phyloP scores from a whole-genome alignment of 2,329 filamentous ascomycete genomes.

The Cercospora sp. region DNA sequence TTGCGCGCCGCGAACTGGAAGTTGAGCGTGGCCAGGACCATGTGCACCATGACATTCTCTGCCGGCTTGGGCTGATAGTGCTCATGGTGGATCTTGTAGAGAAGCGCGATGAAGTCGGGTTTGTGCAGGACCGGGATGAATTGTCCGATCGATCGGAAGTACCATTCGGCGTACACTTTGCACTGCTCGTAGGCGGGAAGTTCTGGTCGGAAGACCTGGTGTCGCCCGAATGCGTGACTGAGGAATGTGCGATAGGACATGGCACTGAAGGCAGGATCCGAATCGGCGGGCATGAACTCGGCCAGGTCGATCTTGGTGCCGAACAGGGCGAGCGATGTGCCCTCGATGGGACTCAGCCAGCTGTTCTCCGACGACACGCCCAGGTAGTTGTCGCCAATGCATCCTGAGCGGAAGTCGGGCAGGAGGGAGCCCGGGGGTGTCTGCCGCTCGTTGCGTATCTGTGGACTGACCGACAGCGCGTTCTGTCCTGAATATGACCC shows the following conservation, averaged over 20 bases:
- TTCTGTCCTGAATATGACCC: background rate
- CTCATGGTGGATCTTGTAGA: slow-evolving; percentile 71
- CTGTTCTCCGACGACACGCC: slow-evolving; percentile 64
- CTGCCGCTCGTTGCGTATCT: slow-evolving; percentile 17
- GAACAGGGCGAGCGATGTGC: slow-evolving; percentile 73
- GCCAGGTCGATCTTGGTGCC: slow-evolving; percentile 78
- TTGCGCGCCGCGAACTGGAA: slow-evolving; percentile 77
- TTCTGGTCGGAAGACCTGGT: slow-evolving; percentile 56
- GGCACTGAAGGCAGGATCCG: slow-evolving; percentile 60
- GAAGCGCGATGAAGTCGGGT: slow-evolving; percentile 67
- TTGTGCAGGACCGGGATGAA: slow-evolving; percentile 78
- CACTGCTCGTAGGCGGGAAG: slow-evolving; percentile 66
- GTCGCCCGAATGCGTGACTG: slow-evolving; percentile 61
- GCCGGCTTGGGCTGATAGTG: slow-evolving; percentile 62
- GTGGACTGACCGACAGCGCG: slow-evolving; percentile 2
- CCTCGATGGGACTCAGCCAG: slow-evolving; percentile 70
- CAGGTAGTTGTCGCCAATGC: slow-evolving; percentile 63
- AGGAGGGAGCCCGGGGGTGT: slow-evolving; percentile 34
- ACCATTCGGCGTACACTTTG: slow-evolving; percentile 71
- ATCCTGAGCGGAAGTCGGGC: slow-evolving; percentile 50
- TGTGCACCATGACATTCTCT: slow-evolving; percentile 71
- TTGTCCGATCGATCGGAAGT: slow-evolving; percentile 68
- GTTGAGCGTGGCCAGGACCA: slow-evolving; percentile 76
- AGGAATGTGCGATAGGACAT: slow-evolving; percentile 72
- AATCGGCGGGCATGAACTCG: slow-evolving; percentile 66